Evolutionary conservation across 2,329 filamentous ascomycete species (phyloP).

Genomic region (Botrytis galanthina): DNA sequence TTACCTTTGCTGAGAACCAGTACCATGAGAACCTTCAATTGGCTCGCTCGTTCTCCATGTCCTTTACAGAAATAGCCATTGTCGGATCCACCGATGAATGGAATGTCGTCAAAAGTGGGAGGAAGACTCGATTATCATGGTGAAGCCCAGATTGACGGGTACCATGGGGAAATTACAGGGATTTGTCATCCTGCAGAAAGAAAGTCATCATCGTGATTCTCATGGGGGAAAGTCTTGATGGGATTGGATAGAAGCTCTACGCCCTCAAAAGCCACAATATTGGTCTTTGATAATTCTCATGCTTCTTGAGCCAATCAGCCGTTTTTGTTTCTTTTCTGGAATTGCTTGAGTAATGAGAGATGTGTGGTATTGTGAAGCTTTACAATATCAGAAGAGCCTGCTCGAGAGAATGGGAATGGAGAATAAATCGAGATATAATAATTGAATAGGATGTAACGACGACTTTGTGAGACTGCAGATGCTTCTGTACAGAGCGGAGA

Average conservation of each 20-base stretch:
- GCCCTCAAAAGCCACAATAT: not conserved
- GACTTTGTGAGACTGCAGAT: not conserved
- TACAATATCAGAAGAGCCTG: not conserved
- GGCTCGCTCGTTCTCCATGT: not conserved
- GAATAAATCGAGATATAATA: not conserved
- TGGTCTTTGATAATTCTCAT: not conserved
- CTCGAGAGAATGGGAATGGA: not conserved
- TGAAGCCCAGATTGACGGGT: not conserved
- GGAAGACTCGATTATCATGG: not conserved
- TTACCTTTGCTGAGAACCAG: not conserved
- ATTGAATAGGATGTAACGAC: not conserved
- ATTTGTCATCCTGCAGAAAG: conserved; percentile 5
- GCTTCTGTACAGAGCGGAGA: not conserved
- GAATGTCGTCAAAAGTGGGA: not conserved
- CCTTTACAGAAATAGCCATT: not conserved
- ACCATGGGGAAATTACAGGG: not conserved
- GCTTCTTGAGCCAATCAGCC: not conserved
- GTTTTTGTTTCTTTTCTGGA: not conserved
- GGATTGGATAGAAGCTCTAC: not conserved
- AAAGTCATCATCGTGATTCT: too few species aligned
- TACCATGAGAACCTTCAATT: not conserved
- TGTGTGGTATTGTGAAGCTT: not conserved
- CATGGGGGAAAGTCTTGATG: not conserved
- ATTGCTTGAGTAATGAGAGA: not conserved
- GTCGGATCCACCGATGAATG: not conserved